These are phyloP conservation scores for Fusarium austroafricanum DNA, from an alignment of 2,329 filamentous ascomycete species.

Conservation along the genomic window DNA sequence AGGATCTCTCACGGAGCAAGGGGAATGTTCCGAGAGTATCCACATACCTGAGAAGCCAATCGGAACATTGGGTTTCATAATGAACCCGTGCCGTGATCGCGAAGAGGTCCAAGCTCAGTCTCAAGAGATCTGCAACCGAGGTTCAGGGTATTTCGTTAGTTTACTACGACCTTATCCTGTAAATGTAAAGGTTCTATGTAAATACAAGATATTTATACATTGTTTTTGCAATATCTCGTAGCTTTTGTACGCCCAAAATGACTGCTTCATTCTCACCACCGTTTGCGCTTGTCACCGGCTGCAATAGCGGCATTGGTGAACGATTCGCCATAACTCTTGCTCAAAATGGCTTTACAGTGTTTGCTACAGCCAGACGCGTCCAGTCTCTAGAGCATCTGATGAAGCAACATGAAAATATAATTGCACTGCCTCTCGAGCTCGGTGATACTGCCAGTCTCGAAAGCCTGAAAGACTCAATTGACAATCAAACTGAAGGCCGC, in stretches of 20 bases:
- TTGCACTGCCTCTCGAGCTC: neutral
- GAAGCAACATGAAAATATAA: neutral
- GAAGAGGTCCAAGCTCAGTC: too few species aligned
- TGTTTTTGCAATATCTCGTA: too few species aligned
- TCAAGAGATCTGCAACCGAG: too few species aligned
- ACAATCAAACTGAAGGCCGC: neutral
- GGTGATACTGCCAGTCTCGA: accelerated
- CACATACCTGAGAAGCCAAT: too few species aligned
- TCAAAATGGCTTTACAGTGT: neutral
- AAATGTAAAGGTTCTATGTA: too few species aligned
- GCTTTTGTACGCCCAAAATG: neutral
- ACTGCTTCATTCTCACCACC: neutral
- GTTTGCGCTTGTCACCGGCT: neutral
- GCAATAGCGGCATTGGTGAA: neutral
- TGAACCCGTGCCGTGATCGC: too few species aligned
- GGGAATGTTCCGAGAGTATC: too few species aligned
- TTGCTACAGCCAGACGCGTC: neutral
- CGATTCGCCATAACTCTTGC: neutral
- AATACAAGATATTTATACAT: too few species aligned
- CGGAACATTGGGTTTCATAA: too few species aligned
- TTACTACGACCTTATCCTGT: too few species aligned
- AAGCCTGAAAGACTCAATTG: neutral
- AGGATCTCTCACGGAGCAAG: too few species aligned
- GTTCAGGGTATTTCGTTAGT: too few species aligned
- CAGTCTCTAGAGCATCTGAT: neutral